phyloP scores from a whole-genome alignment of 495 filamentous ascomycete genomes.

The Penicillium manginii region DNA sequence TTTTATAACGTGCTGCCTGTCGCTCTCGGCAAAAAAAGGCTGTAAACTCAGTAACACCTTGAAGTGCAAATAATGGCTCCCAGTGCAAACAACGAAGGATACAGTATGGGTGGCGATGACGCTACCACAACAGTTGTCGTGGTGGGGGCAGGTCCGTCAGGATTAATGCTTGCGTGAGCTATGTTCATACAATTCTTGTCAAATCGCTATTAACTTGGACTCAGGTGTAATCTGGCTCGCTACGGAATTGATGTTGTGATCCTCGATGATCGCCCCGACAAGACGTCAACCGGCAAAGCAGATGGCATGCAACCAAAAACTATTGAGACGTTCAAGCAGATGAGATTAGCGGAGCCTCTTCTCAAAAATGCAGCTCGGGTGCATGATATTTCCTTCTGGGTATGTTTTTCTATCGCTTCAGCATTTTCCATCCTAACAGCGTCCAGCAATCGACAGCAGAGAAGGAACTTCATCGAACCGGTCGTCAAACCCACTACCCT shows the following conservation, averaged over 20 bases:
- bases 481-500: conserved; percentile 73
- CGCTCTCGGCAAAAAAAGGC: neutral
- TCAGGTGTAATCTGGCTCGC: conserved; percentile 64
- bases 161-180: conserved; percentile 68
- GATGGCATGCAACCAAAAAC: conserved; percentile 82
- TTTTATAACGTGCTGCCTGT: conserved; percentile 11
- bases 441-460: conserved; percentile 57
- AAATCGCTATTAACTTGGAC: conserved; percentile 2
- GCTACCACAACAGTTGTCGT: conserved; percentile 61
- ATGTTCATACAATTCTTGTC: neutral
- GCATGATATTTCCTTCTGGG: conserved; percentile 75
- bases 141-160: conserved; percentile 71
- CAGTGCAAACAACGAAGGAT: conserved; percentile 31
- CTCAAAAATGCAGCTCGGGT: conserved; percentile 65
- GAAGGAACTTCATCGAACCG: conserved; percentile 60
- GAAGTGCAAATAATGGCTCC: conserved; percentile 28
- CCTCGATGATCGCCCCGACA: conserved; percentile 71
- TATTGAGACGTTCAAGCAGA: conserved; percentile 72
- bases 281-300: conserved; percentile 72
- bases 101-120: conserved; percentile 16
- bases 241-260: conserved; percentile 71
- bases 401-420: conserved; percentile 14
- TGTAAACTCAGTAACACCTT: no score
- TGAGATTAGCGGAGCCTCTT: conserved; percentile 66
- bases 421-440: conserved; percentile 6